Conservation (phyloP, 2,329 filamentous ascomycete genomes). For the Talaromyces sp. region DNA sequence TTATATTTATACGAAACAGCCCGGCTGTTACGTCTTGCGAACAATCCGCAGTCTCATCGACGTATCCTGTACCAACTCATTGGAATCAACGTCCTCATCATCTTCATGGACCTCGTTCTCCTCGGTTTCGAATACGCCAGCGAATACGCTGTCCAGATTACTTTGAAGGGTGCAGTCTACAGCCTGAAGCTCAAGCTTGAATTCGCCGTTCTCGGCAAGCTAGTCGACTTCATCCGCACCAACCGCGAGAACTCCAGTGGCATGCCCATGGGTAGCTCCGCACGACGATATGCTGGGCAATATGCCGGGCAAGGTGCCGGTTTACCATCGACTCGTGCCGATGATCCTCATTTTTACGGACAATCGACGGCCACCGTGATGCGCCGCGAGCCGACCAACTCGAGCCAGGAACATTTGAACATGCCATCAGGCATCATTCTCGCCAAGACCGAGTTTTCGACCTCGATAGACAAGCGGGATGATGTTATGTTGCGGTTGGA, state of each 20-base stretch:
- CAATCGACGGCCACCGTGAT: conserved; percentile 8
- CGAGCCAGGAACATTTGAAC: conserved; percentile 10
- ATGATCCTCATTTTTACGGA: conserved; percentile 11
- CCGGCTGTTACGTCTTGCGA: conserved; percentile 36
- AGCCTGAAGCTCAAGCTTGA: conserved; percentile 47
- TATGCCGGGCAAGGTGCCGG: conserved; percentile 10
- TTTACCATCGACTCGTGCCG: conserved; percentile 1
- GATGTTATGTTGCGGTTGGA: background rate
- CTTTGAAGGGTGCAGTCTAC: conserved; percentile 42
- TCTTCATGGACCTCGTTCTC: conserved; percentile 40
- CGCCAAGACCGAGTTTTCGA: conserved; percentile 18
- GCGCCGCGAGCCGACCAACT: conserved; percentile 3
- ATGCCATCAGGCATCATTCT: conserved; percentile 18
- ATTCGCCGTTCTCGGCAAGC: conserved; percentile 47
- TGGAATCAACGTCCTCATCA: conserved; percentile 44
- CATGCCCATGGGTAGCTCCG: conserved; percentile 15
- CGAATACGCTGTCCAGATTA: conserved; percentile 40
- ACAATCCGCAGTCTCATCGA: conserved; percentile 30
- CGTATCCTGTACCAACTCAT: conserved; percentile 45
- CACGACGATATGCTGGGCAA: conserved; percentile 5
- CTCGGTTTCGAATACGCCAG: conserved; percentile 40
- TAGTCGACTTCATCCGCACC: conserved; percentile 34
- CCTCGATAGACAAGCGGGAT: conserved; percentile 12
- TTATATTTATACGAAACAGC: conserved; percentile 52
- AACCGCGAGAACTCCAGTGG: conserved; percentile 12